phyloP scores from a whole-genome alignment of 2,329 filamentous ascomycete species.

The Stemphylium lycopersici region DNA sequence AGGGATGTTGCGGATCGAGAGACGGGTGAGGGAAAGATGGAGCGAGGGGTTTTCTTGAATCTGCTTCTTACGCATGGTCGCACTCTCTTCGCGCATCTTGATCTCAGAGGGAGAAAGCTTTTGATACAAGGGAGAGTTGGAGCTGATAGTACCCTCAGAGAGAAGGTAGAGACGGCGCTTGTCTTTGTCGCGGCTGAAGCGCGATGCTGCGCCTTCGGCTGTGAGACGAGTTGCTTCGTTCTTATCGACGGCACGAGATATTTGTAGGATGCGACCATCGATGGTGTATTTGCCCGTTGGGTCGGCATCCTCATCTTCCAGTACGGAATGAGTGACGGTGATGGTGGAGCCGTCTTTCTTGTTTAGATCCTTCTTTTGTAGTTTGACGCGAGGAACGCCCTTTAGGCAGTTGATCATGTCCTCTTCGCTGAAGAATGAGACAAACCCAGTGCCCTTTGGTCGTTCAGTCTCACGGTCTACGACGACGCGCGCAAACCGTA shows the following conservation, averaged over 20 bases:
- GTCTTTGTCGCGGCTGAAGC: slow-evolving; percentile 77
- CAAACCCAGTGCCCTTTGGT: slow-evolving; percentile 90
- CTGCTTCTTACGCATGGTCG: slow-evolving; percentile 84
- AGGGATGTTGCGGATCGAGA: slow-evolving; percentile 91
- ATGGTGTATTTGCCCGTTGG: slow-evolving; percentile 85
- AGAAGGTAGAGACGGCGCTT: slow-evolving; percentile 90
- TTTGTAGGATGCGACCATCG: slow-evolving; percentile 83
- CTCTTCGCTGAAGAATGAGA: slow-evolving; percentile 81
- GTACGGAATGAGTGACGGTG: slow-evolving; percentile 68
- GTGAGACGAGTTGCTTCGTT: slow-evolving; percentile 78
- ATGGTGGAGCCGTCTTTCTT: slow-evolving; percentile 46
- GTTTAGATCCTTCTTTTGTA: slow-evolving; percentile 46
- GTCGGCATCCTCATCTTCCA: slow-evolving; percentile 86
- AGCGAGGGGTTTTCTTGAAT: slow-evolving; percentile 90
- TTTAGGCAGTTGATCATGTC: slow-evolving; percentile 80
- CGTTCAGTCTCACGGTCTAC: slow-evolving; percentile 84
- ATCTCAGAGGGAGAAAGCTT: slow-evolving; percentile 79
- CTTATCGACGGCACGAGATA: slow-evolving; percentile 84
- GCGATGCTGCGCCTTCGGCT: slow-evolving; percentile 67
- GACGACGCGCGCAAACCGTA: slow-evolving; percentile 90
- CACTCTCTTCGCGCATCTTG: slow-evolving; percentile 85
- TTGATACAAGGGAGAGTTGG: slow-evolving; percentile 77
- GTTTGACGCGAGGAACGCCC: slow-evolving; percentile 64
- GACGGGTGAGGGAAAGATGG: slow-evolving; percentile 85
- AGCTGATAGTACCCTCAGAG: slow-evolving; percentile 80